Evolutionary conservation across 352 stramenopile genomes (phyloP).

Genomic region (Phytophthora podocarpi): DNA sequence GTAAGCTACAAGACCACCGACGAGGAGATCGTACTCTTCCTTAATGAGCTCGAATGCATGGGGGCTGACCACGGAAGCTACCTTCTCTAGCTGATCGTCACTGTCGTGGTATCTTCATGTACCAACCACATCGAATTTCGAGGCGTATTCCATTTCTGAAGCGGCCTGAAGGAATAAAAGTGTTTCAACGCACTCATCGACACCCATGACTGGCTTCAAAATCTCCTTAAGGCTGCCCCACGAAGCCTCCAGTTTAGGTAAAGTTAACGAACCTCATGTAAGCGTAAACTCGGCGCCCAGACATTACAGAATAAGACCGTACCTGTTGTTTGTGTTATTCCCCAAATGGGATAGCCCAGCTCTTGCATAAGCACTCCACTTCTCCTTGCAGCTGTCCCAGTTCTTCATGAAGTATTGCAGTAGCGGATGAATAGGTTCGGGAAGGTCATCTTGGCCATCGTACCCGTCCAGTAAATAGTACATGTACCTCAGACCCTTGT

Average conservation of each 20-base stretch:
- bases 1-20: neutral
- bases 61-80: neutral
- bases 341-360: neutral
- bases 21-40: neutral
- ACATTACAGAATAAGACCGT: too few relatives aligned
- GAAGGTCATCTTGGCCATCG: too few relatives aligned
- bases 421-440: too few relatives aligned
- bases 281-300: too few relatives aligned
- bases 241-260: neutral
- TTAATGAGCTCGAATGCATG: neutral
- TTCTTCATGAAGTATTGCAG: too few relatives aligned
- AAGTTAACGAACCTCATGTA: too few relatives aligned
- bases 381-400: too few relatives aligned
- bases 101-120: neutral
- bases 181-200: neutral
- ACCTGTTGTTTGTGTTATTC: conserved; percentile 1
- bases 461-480: too few relatives aligned
- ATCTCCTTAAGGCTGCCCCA: neutral
- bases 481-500: too few relatives aligned
- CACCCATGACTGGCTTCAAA: neutral
- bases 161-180: neutral
- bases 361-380: too few relatives aligned
- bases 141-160: neutral
- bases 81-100: neutral
- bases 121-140: neutral